These are phyloP conservation scores for Corinectria fuckeliana DNA, from an alignment of 2,329 filamentous ascomycete genomes.

Conservation along the genomic window DNA sequence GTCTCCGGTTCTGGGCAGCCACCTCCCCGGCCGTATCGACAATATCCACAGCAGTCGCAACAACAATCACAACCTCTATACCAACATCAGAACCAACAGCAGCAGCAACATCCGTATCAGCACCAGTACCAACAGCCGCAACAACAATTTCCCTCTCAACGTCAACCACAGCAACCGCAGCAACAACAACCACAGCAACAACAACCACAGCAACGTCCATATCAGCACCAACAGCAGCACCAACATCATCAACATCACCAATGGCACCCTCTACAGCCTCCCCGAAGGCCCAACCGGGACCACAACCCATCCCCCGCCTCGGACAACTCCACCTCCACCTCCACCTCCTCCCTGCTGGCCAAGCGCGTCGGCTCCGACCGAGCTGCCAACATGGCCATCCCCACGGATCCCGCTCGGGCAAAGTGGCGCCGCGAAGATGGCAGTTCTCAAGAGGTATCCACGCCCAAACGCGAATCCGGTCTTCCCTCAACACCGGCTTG, in stretches of 20 bases:
- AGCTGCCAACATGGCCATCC: slow-evolving; percentile 54
- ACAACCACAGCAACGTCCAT: slow-evolving; percentile 28
- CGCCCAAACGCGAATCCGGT: slow-evolving; percentile 14
- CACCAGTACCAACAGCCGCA: slow-evolving; percentile 23
- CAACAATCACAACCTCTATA: slow-evolving; percentile 21
- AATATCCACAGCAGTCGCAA: slow-evolving; percentile 18
- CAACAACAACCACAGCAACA: slow-evolving; percentile 31
- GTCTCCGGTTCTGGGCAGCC: slow-evolving; percentile 19
- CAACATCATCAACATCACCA: slow-evolving; percentile 13
- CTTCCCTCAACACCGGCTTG: slow-evolving; percentile 35
- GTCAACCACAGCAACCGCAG: slow-evolving; percentile 19
- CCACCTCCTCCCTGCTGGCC: slow-evolving; percentile 55
- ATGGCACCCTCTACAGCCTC: slow-evolving; percentile 17
- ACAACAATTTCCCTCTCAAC: slow-evolving; percentile 18
- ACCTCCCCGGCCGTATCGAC: slow-evolving; percentile 1
- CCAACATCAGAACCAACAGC: slow-evolving; percentile 22
- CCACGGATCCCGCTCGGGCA: slow-evolving; percentile 23
- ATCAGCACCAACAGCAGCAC: slow-evolving; percentile 12
- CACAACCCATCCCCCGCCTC: slow-evolving; percentile 14
- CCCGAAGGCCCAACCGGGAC: slow-evolving; percentile 7
- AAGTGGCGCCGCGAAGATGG: slow-evolving; percentile 27
- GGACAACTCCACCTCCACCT: slow-evolving; percentile 37
- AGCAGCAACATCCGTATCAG: slow-evolving; percentile 23
- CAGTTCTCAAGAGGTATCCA: background rate
- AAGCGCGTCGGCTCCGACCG: slow-evolving; percentile 59